Conservation (phyloP, 2,329 filamentous ascomycete genomes). For the Monosporascus sp. region DNA sequence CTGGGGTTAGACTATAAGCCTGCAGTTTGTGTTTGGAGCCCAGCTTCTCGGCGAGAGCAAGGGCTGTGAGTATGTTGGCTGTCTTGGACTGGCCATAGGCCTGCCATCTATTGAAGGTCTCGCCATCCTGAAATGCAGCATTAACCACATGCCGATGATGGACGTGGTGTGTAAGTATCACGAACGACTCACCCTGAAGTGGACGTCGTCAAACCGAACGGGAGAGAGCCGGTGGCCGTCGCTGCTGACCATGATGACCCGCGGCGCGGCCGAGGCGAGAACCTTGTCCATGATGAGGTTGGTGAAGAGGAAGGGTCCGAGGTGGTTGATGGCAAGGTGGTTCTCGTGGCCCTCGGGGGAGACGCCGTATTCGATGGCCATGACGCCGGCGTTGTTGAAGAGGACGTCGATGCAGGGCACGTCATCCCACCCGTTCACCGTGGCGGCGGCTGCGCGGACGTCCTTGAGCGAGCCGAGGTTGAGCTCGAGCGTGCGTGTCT, state of each 20-base stretch:
- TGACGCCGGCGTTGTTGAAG: slow-evolving; percentile 37
- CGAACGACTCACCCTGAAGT: slow-evolving; percentile 31
- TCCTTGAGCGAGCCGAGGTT: background rate
- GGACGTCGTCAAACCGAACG: slow-evolving; percentile 36
- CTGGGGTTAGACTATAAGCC: slow-evolving; percentile 32
- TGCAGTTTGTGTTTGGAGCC: slow-evolving; percentile 6
- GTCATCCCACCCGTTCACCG: slow-evolving; percentile 27
- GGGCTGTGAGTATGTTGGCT: slow-evolving; percentile 25
- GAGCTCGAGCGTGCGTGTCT: slow-evolving; percentile 24
- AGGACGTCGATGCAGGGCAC: slow-evolving; percentile 21
- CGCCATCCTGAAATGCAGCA: slow-evolving; percentile 7
- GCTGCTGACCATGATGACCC: slow-evolving; percentile 39
- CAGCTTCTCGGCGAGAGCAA: slow-evolving; percentile 15
- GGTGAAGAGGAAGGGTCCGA: slow-evolving; percentile 34
- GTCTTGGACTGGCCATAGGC: slow-evolving; percentile 37
- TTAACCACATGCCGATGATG: background rate
- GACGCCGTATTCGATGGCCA: slow-evolving; percentile 23
- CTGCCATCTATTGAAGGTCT: slow-evolving; percentile 22
- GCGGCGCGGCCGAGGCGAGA: slow-evolving; percentile 17
- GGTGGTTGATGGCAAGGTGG: slow-evolving; percentile 32
- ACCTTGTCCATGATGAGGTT: slow-evolving; percentile 30
- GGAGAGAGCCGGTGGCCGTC: slow-evolving; percentile 36
- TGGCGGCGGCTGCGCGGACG: slow-evolving; percentile 27
- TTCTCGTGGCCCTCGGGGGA: slow-evolving; percentile 34
- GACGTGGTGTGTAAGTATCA: background rate